Conservation (phyloP, 2,329 filamentous ascomycete genomes). For the Ceratocystis albifundus region DNA sequence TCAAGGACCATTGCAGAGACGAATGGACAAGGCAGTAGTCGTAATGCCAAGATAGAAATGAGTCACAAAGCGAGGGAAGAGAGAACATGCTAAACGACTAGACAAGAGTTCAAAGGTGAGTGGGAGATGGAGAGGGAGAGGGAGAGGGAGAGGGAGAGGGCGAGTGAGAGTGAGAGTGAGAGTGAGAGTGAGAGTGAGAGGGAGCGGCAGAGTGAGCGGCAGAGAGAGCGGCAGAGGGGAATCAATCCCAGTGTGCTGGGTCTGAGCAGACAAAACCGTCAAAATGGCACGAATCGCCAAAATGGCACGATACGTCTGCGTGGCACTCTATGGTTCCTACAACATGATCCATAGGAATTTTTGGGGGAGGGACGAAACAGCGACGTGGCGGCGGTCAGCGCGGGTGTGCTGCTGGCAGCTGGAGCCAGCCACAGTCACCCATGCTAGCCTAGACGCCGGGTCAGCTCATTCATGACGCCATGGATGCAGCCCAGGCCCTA, state of each 20-base stretch:
- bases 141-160: no score
- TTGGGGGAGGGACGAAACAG: not conserved
- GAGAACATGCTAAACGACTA: not conserved
- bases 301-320: not conserved
- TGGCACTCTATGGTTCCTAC: not conserved
- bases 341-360: not conserved
- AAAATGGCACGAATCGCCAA: not conserved
- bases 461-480: slow-evolving; percentile 7
- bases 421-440: not conserved
- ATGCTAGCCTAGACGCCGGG: not conserved
- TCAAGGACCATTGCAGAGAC: slow-evolving; percentile 26
- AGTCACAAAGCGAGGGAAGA: not conserved
- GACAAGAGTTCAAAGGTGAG: not conserved
- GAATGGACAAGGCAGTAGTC: not conserved
- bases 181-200: no score
- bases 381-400: not conserved
- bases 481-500: not conserved
- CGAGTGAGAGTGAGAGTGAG: no score
- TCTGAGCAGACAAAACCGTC: not conserved
- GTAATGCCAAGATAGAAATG: not conserved
- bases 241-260: not conserved
- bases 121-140: not conserved
- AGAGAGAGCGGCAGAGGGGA: no score
- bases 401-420: not conserved
- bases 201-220: no score